Percentiles rank a stretch among this genome's conserved stretches.
Evolutionary conservation across 371 early-diverging fungal genomes (phyloP).

Genomic region (Mortierella sp.): DNA sequence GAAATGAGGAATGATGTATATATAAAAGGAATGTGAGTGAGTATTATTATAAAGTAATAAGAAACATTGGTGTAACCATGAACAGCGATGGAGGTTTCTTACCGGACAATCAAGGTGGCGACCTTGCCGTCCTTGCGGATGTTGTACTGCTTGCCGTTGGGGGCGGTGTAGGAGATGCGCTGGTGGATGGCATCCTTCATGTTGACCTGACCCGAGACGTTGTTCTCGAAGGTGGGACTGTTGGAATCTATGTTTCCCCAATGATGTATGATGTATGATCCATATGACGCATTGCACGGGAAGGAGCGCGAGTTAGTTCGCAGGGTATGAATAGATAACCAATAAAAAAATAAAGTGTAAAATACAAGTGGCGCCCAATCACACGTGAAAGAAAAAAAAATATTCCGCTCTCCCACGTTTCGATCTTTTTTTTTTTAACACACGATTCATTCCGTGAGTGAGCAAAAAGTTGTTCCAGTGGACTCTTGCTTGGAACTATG

Average conservation of each 20-base stretch:
- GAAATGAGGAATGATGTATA: not conserved
- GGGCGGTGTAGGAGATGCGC: constrained; percentile 85
- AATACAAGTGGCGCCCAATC: too few relatives aligned
- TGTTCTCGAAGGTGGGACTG: constrained; percentile 94
- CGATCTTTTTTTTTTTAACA: not conserved
- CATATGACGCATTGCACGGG: not conserved
- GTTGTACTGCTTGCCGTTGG: constrained; percentile 93
- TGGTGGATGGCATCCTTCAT: constrained; percentile 92
- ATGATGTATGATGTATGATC: not conserved
- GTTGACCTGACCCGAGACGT: constrained; percentile 91
- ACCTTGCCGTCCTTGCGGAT: constrained; percentile 86
- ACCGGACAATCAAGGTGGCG: constrained; percentile 92
- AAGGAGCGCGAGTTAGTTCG: not conserved
- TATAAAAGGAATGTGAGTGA: too few relatives aligned
- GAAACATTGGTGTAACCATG: too few relatives aligned
- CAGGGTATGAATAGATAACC: not conserved
- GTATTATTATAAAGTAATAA: too few relatives aligned
- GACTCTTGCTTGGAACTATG: not conserved
- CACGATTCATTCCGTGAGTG: not conserved
- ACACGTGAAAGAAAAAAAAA: constrained; percentile 42
- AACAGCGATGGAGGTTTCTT: constrained; percentile 5
- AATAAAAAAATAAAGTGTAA: not conserved
- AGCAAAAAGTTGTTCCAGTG: not conserved
- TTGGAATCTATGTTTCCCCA: constrained; percentile 78
- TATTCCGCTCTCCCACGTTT: constrained; percentile 1